Conservation (phyloP, 306 rosid species). For the Aeschynomene evenia region DNA sequence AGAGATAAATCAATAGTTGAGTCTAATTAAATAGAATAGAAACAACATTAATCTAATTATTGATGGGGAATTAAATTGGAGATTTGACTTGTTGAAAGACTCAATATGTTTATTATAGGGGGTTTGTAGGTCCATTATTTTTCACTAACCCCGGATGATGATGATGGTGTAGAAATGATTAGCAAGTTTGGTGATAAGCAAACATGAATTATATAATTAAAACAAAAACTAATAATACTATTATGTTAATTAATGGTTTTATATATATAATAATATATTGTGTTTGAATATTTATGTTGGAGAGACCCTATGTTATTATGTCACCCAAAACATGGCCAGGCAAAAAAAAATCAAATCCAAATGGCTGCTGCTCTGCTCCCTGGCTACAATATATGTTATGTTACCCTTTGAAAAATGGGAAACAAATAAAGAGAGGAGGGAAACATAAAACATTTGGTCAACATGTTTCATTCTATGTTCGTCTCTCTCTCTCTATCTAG, state of each 20-base stretch:
- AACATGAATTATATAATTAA: slow-evolving; percentile 31
- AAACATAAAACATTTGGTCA: slow-evolving; percentile 61
- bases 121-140: slow-evolving; percentile 48
- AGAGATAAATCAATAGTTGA: too few species aligned
- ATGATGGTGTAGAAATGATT: slow-evolving; percentile 75
- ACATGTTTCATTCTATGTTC: slow-evolving; percentile 62
- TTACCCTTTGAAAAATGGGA: slow-evolving; percentile 39
- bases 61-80: slow-evolving; percentile 5
- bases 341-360: slow-evolving; percentile 54
- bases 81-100: slow-evolving; percentile 51
- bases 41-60: slow-evolving; percentile 32
- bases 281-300: too few species aligned
- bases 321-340: slow-evolving; percentile 86
- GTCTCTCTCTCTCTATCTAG: slow-evolving; percentile 66
- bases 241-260: slow-evolving; percentile 43
- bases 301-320: slow-evolving; percentile 32
- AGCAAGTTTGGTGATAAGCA: slow-evolving; percentile 38
- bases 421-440: slow-evolving; percentile 30
- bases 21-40: slow-evolving; percentile 16
- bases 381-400: background rate
- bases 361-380: slow-evolving; percentile 56
- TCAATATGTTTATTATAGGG: slow-evolving; percentile 35
- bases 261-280: too few species aligned
- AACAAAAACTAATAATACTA: too few species aligned
- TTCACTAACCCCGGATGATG: slow-evolving; percentile 45